Base-by-base conservation (phyloP, 108 stramenopile species). In the Phaeodactylum tricornutum region DNA sequence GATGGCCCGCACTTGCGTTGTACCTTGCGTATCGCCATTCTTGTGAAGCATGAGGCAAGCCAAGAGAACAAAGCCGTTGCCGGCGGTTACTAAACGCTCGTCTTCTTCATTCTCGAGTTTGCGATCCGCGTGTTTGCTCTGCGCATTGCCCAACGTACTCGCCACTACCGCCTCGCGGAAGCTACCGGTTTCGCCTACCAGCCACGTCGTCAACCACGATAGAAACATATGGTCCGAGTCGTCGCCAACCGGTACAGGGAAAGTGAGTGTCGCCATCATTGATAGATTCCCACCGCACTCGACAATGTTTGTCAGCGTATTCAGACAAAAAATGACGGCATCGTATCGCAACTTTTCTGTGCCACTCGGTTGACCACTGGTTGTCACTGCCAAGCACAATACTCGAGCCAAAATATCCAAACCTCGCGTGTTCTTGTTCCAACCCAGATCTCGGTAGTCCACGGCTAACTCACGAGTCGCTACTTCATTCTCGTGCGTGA, bases 61-160 rank as follows among this genome's bases (percentile, higher is more conserved):
- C 33, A 91, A 56, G 20, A 91, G 47, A 14, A 91, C 72, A 40
- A 75, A 91, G 7, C 82, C 81, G 60, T 91, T 86, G 0, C 88
- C 88, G 17, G 88, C 77, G 3, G 67, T 72, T 11, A 91, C 63
- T 24, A 91, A 62, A 25, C 84, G 77, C 25, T 84, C 86, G 9
- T 78, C 47, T 29, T 78, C 50, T 44, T 61, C 29, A 4, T 64
- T 35, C 39, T 64, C 64, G 16, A 47, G 27, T 29, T 47, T 26
- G 7, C 57, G 38, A 21, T 46, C 55, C 34, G 38, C 67, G 31
- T 66, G 61, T 38, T 41, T 45, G 8, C 26, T 9, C 3, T 12
- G 34, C 3, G 53, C 39, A 15, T 47, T 48, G 26, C 81, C 79
- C 47, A 75, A 73, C 28, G 55, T 58, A 21, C 66, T 71, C 29